phyloP scores from a whole-genome alignment of 225 moss, liverwort and hornwort genomes.

The Bryoerythrophyllum caledonicum region DNA sequence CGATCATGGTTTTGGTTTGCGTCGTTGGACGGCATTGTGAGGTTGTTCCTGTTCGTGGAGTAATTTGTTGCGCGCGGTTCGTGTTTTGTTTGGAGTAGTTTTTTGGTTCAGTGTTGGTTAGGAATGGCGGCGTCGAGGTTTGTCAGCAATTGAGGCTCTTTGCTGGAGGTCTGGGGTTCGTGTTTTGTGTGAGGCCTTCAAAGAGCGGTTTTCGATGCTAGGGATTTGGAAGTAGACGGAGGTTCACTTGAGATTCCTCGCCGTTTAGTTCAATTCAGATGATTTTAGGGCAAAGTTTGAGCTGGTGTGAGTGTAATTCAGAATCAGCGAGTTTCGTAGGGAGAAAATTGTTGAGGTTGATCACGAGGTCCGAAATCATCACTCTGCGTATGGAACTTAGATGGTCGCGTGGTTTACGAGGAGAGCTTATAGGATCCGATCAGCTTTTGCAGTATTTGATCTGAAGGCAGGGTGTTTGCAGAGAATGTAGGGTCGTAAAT shows the following conservation, averaged over 20 bases:
- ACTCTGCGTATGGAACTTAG: background rate
- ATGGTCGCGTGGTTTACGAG: background rate
- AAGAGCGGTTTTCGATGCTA: background rate
- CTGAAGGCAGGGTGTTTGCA: conserved; percentile 21
- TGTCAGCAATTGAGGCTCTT: conserved; percentile 22
- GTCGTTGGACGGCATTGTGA: conserved; percentile 16
- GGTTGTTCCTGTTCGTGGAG: background rate
- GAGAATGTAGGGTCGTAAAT: conserved; percentile 36
- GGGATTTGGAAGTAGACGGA: background rate
- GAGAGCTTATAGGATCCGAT: background rate
- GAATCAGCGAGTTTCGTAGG: background rate
- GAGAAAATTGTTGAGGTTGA: background rate
- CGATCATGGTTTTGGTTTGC: conserved; percentile 21
- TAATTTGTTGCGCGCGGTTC: background rate
- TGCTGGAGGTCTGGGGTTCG: background rate
- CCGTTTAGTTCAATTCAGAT: background rate
- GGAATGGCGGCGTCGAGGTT: conserved; percentile 4
- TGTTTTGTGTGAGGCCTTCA: too few relatives aligned
- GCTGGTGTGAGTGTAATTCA: conserved; percentile 8
- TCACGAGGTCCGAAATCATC: background rate
- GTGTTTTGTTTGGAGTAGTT: background rate
- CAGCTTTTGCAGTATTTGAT: conserved; percentile 10
- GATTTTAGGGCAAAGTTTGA: conserved; percentile 25
- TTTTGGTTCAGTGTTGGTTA: background rate
- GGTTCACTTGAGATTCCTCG: background rate